Evolutionary conservation across 352 stramenopile species (phyloP).

Genomic region (Pythium diclinum): DNA sequence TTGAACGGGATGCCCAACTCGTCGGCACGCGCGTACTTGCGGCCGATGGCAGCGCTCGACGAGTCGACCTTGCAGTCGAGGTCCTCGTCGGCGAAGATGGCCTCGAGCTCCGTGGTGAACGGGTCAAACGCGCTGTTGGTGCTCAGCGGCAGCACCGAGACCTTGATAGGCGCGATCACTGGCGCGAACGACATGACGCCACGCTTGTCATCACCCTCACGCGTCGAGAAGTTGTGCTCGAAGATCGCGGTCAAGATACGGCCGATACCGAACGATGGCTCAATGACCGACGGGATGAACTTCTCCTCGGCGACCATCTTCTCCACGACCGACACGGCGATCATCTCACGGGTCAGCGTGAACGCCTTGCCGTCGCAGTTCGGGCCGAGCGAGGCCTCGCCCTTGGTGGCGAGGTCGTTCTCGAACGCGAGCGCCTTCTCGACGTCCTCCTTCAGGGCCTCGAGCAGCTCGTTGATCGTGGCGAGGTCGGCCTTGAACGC

Average conservation of each 20-base stretch:
- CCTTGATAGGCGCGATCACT: slow-evolving; percentile 98
- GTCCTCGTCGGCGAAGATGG: slow-evolving; percentile 54
- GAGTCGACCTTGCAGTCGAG: slow-evolving; percentile 94
- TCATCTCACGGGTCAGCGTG: slow-evolving; percentile 93
- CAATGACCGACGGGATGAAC: slow-evolving; percentile 98
- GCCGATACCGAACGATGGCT: slow-evolving; percentile 99
- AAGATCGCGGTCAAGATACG: slow-evolving; percentile 97
- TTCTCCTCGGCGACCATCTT: slow-evolving; percentile 97
- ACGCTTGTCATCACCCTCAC: slow-evolving; percentile 96
- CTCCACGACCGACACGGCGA: slow-evolving; percentile 92
- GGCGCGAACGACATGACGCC: slow-evolving; percentile 97
- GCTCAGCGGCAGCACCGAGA: slow-evolving; percentile 93
- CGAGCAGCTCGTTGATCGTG: slow-evolving; percentile 65
- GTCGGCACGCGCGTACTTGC: slow-evolving; percentile 96
- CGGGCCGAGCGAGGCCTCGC: slow-evolving; percentile 87
- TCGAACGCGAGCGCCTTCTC: slow-evolving; percentile 88
- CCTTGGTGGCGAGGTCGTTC: slow-evolving; percentile 85
- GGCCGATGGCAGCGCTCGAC: slow-evolving; percentile 94
- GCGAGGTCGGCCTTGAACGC: slow-evolving; percentile 95
- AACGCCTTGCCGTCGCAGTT: slow-evolving; percentile 87
- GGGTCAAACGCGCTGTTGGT: slow-evolving; percentile 85
- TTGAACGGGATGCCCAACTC: slow-evolving; percentile 98
- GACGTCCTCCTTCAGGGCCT: slow-evolving; percentile 89
- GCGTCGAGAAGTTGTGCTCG: slow-evolving; percentile 98
- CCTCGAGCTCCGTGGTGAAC: slow-evolving; percentile 76